A percentile compares a stretch with the other conserved stretches of the same genome.
phyloP scores from a whole-genome alignment of 1,284 basidiomycete genomes.

The Xerocomus minutiporus region DNA sequence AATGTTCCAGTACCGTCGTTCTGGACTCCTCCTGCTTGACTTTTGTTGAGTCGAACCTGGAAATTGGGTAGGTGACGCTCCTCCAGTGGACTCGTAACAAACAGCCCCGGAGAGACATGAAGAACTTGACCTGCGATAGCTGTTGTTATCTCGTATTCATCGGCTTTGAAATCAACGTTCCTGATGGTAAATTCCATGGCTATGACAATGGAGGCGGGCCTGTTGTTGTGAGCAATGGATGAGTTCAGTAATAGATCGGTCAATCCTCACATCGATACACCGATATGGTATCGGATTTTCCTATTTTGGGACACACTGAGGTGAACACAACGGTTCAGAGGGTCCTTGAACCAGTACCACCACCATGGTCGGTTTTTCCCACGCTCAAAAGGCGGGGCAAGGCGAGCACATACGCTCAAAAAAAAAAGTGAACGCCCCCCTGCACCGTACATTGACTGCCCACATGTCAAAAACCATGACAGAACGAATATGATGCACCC shows the following conservation, averaged over 20 bases:
- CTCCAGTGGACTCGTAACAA: slow-evolving; percentile 34
- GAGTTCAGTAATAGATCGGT: neutral
- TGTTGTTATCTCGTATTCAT: slow-evolving; percentile 54
- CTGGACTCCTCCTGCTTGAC: slow-evolving; percentile 45
- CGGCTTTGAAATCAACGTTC: slow-evolving; percentile 44
- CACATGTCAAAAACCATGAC: too few species aligned
- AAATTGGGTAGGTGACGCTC: slow-evolving; percentile 50
- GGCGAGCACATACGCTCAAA: too few species aligned
- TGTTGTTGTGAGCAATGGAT: neutral
- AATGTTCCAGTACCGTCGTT: slow-evolving; percentile 57
- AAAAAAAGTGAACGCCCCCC: too few species aligned
- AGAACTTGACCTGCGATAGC: slow-evolving; percentile 47
- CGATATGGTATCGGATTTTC: neutral
- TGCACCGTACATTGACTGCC: too few species aligned
- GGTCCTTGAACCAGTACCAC: too few species aligned
- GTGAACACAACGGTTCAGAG: too few species aligned
- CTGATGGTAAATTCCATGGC: slow-evolving; percentile 51
- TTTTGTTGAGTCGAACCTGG: slow-evolving; percentile 45
- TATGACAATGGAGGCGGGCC: neutral
- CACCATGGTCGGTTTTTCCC: too few species aligned
- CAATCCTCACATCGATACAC: neutral
- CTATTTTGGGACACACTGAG: neutral
- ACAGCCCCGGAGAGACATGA: slow-evolving; percentile 42
- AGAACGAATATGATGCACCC: too few species aligned
- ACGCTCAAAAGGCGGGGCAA: too few species aligned